Evolutionary conservation across 345 rosid species (phyloP).

Genomic region (Populus deltoides): DNA sequence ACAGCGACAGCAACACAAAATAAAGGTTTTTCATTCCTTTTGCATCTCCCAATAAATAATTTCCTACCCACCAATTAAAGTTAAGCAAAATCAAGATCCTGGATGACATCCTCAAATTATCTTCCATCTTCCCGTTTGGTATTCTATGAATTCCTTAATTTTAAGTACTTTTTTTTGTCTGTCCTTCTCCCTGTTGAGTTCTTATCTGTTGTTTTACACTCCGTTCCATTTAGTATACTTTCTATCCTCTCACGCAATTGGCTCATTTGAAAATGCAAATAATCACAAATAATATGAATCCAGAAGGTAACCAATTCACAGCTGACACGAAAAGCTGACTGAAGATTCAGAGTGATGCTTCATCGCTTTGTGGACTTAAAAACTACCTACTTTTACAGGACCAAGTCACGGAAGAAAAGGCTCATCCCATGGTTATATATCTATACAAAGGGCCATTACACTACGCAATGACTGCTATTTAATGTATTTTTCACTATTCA

Average conservation of each 20-base stretch:
- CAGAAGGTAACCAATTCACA: background rate
- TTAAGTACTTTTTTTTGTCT: background rate
- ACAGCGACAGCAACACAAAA: background rate
- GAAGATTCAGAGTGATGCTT: background rate
- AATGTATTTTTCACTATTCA: no score
- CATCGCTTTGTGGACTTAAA: background rate
- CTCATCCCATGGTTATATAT: background rate
- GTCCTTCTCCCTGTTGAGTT: background rate
- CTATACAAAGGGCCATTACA: no score
- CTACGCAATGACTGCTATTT: no score
- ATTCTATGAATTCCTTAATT: background rate
- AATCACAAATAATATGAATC: no score
- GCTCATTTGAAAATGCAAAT: no score
- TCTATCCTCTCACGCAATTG: no score
- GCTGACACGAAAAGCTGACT: background rate
- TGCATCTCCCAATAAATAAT: background rate
- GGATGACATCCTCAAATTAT: background rate
- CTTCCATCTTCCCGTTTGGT: background rate
- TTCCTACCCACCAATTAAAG: background rate
- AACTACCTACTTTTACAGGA: background rate
- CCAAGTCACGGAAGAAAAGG: background rate
- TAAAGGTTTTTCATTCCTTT: background rate
- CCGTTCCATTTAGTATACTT: no score
- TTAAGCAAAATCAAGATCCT: background rate
- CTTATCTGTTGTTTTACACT: background rate